phyloP scores from a whole-genome alignment of 2,329 filamentous ascomycete genomes.

The Pseudogymnoascus sp. region DNA sequence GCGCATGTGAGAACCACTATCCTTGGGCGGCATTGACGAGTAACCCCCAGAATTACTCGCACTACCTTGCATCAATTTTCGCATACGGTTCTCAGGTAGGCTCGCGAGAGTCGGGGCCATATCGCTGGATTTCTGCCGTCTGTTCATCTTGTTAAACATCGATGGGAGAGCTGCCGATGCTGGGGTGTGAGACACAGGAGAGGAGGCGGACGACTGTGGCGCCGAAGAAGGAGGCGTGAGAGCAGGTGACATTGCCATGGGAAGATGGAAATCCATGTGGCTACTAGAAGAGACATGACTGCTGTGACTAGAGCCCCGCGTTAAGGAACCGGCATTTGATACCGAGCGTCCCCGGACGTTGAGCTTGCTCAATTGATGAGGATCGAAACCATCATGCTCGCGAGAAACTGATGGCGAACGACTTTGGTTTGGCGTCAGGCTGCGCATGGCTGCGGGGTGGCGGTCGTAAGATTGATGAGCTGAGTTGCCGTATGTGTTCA shows the following conservation, averaged over 20 bases:
- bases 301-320: not conserved
- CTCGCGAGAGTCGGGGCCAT: slow-evolving; percentile 2
- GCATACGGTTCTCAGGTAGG: slow-evolving; percentile 6
- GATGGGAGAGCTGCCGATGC: slow-evolving; percentile 13
- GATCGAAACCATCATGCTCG: not conserved
- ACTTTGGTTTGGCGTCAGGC: not conserved
- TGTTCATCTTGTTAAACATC: slow-evolving; percentile 19
- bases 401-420: not conserved
- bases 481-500: slow-evolving; percentile 15
- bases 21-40: not conserved
- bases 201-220: not conserved
- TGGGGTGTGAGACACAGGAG: slow-evolving; percentile 9
- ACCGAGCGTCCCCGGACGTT: slow-evolving; percentile 9
- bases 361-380: slow-evolving; percentile 9
- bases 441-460: not conserved
- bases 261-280: not conserved
- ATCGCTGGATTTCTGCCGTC: slow-evolving; percentile 12
- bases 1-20: slow-evolving; percentile 7
- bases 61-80: not conserved
- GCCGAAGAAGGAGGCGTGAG: not conserved
- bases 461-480: not conserved
- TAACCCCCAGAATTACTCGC: not conserved
- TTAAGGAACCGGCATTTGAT: not conserved
- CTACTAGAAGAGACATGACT: slow-evolving; percentile 8
- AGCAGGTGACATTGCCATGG: slow-evolving; percentile 8